Evolutionary conservation across 1,284 basidiomycete genomes (phyloP).

Genomic region (Phylloboletellus chloephorus): DNA sequence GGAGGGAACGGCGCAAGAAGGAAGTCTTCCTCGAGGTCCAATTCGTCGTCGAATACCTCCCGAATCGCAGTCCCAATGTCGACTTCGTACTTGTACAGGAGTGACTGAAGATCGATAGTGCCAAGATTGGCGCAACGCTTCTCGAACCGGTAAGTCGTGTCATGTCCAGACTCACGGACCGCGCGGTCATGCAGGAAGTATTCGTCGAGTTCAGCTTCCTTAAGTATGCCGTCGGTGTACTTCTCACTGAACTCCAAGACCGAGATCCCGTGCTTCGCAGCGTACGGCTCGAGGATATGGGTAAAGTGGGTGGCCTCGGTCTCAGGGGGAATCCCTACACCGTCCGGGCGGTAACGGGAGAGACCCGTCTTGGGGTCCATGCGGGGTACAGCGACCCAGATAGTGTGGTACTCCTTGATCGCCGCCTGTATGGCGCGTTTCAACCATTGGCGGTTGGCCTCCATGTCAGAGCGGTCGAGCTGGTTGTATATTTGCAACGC

Average conservation of each 20-base stretch:
- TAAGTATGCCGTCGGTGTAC: slow-evolving; percentile 82
- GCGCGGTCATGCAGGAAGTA: slow-evolving; percentile 97
- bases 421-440: slow-evolving; percentile 93
- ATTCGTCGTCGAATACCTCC: slow-evolving; percentile 88
- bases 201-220: slow-evolving; percentile 89
- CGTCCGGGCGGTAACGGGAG: slow-evolving; percentile 89
- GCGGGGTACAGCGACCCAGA: slow-evolving; percentile 93
- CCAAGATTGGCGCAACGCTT: slow-evolving; percentile 94
- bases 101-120: slow-evolving; percentile 92
- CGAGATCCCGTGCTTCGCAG: slow-evolving; percentile 89
- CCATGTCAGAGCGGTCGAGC: slow-evolving; percentile 79
- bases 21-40: slow-evolving; percentile 92
- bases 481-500: slow-evolving; percentile 97
- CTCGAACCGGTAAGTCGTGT: slow-evolving; percentile 96
- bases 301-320: slow-evolving; percentile 98
- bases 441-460: slow-evolving; percentile 85
- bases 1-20: slow-evolving; percentile 88
- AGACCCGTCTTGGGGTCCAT: slow-evolving; percentile 92
- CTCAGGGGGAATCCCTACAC: slow-evolving; percentile 96
- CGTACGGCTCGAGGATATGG: slow-evolving; percentile 93
- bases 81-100: slow-evolving; percentile 90
- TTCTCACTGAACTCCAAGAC: slow-evolving; percentile 96
- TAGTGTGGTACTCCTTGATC: slow-evolving; percentile 97
- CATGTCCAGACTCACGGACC: slow-evolving; percentile 93
- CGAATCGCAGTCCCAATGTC: slow-evolving; percentile 92